These are phyloP conservation scores for Hordeum pubiflorum DNA, from an alignment of 202 grass and related monocot species.

Conservation along the genomic window DNA sequence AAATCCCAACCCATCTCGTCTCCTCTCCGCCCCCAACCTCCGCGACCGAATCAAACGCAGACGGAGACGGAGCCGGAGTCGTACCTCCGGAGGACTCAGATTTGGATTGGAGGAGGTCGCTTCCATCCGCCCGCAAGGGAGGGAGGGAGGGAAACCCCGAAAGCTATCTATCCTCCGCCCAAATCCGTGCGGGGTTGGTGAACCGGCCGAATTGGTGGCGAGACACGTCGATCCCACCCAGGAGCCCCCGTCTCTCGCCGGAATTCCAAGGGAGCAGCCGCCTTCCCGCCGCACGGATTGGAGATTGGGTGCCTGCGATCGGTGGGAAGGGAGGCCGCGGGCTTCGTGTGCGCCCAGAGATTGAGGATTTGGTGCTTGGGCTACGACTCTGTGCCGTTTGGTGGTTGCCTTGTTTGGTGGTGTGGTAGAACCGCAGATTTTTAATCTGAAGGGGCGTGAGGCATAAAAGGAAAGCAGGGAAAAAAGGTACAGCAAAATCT, in stretches of 20 bases:
- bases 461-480: neutral
- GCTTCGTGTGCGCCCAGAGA: neutral
- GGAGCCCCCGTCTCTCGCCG: neutral
- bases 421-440: slow-evolving; percentile 35
- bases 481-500: neutral
- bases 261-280: slow-evolving; percentile 30
- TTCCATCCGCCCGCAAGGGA: slow-evolving; percentile 18
- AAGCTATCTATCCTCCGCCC: neutral
- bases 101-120: slow-evolving; percentile 30
- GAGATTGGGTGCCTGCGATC: neutral
- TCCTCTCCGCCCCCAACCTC: neutral
- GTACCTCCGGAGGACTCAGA: neutral
- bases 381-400: neutral
- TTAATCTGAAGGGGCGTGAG: slow-evolving; percentile 22
- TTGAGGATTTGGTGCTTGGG: slow-evolving; percentile 8
- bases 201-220: slow-evolving; percentile 28
- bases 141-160: slow-evolving; percentile 13
- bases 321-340: neutral
- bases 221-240: neutral
- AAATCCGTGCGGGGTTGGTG: slow-evolving; percentile 29
- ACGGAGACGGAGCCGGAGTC: neutral
- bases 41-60: slow-evolving; percentile 21
- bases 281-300: neutral
- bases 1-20: slow-evolving; percentile 4
- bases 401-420: slow-evolving; percentile 29